Conservation (phyloP, 306 rosid genomes). For the Cucumis hystrix region DNA sequence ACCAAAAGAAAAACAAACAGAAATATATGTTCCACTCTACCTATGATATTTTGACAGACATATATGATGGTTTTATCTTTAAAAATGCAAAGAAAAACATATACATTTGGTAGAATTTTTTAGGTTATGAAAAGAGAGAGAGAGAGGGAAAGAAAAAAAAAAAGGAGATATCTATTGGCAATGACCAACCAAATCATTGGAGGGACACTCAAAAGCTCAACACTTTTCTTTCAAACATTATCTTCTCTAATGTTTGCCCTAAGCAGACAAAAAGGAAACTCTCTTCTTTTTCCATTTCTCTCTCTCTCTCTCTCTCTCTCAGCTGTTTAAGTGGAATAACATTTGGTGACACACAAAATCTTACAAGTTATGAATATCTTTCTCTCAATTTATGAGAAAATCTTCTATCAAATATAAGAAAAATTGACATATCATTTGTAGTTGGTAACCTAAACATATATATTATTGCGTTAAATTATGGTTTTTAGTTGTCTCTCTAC, state of each 20-base stretch:
- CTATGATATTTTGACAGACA: neutral
- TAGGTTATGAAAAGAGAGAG: neutral
- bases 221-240: constrained; percentile 2
- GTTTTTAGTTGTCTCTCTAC: neutral
- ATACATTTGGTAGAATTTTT: neutral
- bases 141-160: neutral
- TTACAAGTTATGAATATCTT: constrained; percentile 2
- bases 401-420: neutral
- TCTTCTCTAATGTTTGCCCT: neutral
- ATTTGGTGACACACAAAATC: constrained; percentile 1
- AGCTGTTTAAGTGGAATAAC: neutral
- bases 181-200: constrained; percentile 4
- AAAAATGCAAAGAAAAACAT: neutral
- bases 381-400: neutral
- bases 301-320: constrained; percentile 1
- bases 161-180: neutral
- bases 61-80: too few species aligned
- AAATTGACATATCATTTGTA: neutral
- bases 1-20: neutral
- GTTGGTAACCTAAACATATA: neutral
- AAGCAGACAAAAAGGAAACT: constrained; percentile 1
- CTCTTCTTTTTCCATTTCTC: neutral
- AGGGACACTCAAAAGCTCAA: constrained; percentile 2
- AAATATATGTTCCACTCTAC: neutral
- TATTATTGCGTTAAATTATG: neutral